Evolutionary conservation across 2,329 filamentous ascomycete species (phyloP).

Genomic region (Epicoccum nigrum): DNA sequence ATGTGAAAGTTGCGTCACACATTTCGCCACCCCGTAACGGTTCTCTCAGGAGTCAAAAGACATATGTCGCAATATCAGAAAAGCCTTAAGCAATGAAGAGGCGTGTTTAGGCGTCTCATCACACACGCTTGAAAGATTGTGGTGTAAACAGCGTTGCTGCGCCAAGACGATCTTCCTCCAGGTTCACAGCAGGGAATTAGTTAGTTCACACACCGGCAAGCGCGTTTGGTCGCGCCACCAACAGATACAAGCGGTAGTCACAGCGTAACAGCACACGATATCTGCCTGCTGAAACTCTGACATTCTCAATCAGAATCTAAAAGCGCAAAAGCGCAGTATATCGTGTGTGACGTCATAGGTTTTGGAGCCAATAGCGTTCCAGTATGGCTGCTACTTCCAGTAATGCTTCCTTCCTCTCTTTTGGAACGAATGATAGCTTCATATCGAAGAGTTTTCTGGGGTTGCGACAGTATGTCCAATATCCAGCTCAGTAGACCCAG

Average conservation of each 20-base stretch:
- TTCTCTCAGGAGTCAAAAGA: too few species aligned
- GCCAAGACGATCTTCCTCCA: conserved; percentile 40
- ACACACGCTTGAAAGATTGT: conserved; percentile 9
- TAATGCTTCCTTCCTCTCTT: conserved; percentile 42
- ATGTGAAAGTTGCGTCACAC: conserved; percentile 43
- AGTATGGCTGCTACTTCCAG: conserved; percentile 35
- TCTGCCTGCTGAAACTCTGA: neutral
- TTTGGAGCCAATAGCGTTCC: conserved; percentile 32
- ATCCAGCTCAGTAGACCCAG: neutral
- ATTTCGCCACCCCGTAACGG: conserved; percentile 15
- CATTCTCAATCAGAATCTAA: neutral
- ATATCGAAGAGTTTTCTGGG: conserved; percentile 41
- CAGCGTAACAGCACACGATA: neutral
- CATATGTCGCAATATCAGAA: too few species aligned
- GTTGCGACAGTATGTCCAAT: conserved; percentile 36
- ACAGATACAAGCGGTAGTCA: neutral
- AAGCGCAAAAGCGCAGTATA: neutral
- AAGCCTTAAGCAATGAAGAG: too few species aligned
- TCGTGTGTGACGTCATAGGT: conserved; percentile 35
- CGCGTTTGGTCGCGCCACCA: conserved; percentile 14
- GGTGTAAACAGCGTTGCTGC: conserved; percentile 17
- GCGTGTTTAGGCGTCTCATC: neutral
- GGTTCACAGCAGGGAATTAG: conserved; percentile 40
- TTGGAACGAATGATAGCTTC: conserved; percentile 42
- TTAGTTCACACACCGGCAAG: conserved; percentile 6